Base-by-base conservation (phyloP, 495 filamentous ascomycete genomes). In the Penicillium roqueforti region DNA sequence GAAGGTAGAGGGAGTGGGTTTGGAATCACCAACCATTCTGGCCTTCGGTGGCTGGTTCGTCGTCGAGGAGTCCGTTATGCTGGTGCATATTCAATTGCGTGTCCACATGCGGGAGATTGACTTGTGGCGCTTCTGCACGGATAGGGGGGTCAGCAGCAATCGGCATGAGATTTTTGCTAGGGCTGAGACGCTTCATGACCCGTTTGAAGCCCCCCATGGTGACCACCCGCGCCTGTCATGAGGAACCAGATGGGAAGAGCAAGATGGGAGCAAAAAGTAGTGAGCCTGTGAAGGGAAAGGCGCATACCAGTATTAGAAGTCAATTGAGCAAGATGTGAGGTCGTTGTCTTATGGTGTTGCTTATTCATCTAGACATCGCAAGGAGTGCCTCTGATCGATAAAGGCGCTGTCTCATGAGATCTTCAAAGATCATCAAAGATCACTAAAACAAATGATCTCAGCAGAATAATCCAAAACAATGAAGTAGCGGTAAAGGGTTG, bases 51-150 rank as follows among this genome's bases (percentile, higher is more conserved):
- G 51, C 47, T 16, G 55, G 52, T 36, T 60, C 67, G 23, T 60
- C 67, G 23, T 70, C 70, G 53, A 69, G 70, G 36, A 74, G 55
- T 34, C 68, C 67, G 56, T 68, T 74, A 50, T 67, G 64, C 54
- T 72, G 71, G 61, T 75, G 68, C 73, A 77, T 77, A 47, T 77
- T 75, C 59, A 77, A 58, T 39, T 67, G 60, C 11, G 74, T 70
- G 50, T 76, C 74, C 63, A 77, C 70, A 67, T 69, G 68, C 25
- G 66, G 68, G 34, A 77, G 61, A 51, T 67, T 74, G 51, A 77
- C 59, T 59, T 69, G 70, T 40, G 73, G 74, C 37, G 69, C 58
- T 50, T 62, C 57, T 58, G 58, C 47, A 45, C 45, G 13, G 37
- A 54, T 46, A 42, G 16, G 53, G 37, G 43, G 37, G 66, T 71